Base-by-base conservation (phyloP, 768 basidiomycete genomes). In the Lactarius psammicola region DNA sequence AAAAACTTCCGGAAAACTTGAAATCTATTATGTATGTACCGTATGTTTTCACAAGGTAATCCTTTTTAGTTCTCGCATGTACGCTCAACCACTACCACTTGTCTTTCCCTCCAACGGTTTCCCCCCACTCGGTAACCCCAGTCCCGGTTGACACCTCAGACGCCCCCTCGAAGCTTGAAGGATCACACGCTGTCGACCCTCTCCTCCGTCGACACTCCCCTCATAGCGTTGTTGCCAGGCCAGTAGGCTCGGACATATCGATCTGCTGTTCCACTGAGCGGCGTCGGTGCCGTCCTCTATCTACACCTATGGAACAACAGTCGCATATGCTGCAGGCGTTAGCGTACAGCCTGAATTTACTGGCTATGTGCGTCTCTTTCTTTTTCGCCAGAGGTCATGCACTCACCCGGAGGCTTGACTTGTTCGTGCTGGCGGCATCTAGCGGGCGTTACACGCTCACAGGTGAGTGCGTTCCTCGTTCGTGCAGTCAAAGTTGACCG, bases 401-500 rank as follows among this genome's bases (percentile, higher is more conserved):
- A 40, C 34, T 65, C 33, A 65, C 42, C n/a, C n/a, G 23, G 28
- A 15, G 51, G 2, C 10, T 20, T 20, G 1, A n/a, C 20, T 54
- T 7, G 7, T 60, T 53, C n/a, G 4, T 5, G 4, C 5, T 11
- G 36, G 46, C 26, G 56, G 31, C 33, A 30, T 60, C 31, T 53
- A 69, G 68, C 13, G 66, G 60, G n/a, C 68, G 68, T 30, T 68
- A 68, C n/a, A 23, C 20, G 42, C 38, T 69, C 20, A 17, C 10
- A 3, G 46, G 68, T 69, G 17, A 38, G 66, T 55, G 1, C 26
- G 9, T 17, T 1, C 11, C 18, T 17, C 18, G 17, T 6, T 33
- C 26, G 0, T 58, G 8, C 23, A 13, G n/a, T 30, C 33, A 4
- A 23, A 13, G 2, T 30, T 36, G 17, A 23, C 36, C 55, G 23